Evolutionary conservation across 1,284 basidiomycete species (phyloP), one percentile per base, ranked within the genome.

Genomic region (Sporisorium exsertum): DNA sequence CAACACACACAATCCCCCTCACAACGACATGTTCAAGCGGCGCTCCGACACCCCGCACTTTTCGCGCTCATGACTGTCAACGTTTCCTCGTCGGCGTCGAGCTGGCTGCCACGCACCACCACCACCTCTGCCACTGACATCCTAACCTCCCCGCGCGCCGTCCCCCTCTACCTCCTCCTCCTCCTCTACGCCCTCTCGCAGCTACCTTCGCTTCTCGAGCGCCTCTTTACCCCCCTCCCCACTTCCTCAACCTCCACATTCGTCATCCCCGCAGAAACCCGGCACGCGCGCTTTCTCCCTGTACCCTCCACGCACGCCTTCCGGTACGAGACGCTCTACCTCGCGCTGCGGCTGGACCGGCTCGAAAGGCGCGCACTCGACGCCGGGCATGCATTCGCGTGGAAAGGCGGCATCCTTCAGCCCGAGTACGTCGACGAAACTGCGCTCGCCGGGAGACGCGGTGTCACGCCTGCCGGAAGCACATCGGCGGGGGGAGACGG

Each of bases 291-390:
- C 26, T 86, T 89, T 49, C 86, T 92, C 3, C 91, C 91, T 2
- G 61, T 68, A 16, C 77, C 86, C 5, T 88, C 91, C 0, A 74
- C 85, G 3, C 90, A 92, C 81, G 85, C 88, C 0, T 92, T 92
- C 83, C 88, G 87, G 10, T 93, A 93, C 81, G 89, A 90, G 0
- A 90, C 91, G 0, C 85, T 92, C 27, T 89, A 89, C 35, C 78
- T 92, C 16, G 87, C 91, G 12, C 81, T 92, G 33, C 89, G 91
- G 4, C 84, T 93, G 15, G 87, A 88, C 58, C 87, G 88, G 0
- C 86, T 93, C 10, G 91, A 92, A 78, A 63, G 75, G 2, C 85
- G 87, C 22, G 49, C 68, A 2, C 86, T 92, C 7, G 89, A 92
- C 74, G 84, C 90, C 3, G 86, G 69, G 0, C 88, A 88, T 24